Evolutionary conservation across 202 grass and related monocot genomes (phyloP).

Genomic region (Musa balbisiana): DNA sequence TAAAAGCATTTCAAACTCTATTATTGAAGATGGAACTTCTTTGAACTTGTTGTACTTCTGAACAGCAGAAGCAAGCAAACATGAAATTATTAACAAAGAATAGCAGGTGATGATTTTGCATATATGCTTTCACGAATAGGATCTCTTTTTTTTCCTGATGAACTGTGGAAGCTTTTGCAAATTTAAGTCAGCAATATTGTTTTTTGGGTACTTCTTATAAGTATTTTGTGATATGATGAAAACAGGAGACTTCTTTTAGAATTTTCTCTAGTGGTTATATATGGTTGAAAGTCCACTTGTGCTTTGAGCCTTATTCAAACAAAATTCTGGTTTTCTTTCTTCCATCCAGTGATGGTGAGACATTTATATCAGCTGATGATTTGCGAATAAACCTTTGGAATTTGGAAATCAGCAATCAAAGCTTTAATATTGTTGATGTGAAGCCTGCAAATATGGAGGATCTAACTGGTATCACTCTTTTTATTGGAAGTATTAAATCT

Average conservation of each 20-base stretch:
- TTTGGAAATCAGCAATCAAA: conserved; percentile 21
- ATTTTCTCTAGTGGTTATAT: not conserved
- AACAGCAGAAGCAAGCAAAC: not conserved
- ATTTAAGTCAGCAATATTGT: not conserved
- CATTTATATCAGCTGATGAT: conserved; percentile 21
- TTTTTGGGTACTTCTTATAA: not conserved
- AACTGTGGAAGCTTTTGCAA: not conserved
- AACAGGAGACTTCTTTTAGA: not conserved
- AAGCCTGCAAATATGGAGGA: conserved; percentile 24
- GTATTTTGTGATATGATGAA: not conserved
- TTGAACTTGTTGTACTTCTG: not conserved
- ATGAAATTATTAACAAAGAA: not conserved
- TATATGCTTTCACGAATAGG: not conserved
- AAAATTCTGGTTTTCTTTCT: conserved; percentile 5
- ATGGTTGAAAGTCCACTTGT: conserved; percentile 1
- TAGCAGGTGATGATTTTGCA: not conserved
- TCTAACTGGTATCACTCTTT: conserved; percentile 5
- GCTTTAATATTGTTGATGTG: conserved; percentile 21
- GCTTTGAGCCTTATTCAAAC: not conserved
- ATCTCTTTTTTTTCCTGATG: not conserved
- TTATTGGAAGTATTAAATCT: not conserved
- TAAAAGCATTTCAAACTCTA: not conserved
- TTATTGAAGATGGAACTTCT: not conserved
- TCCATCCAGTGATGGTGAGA: conserved; percentile 15
- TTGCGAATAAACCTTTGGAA: conserved; percentile 20